Evolutionary conservation across 2,329 filamentous ascomycete genomes (phyloP).

Genomic region (Fusarium vanettenii): DNA sequence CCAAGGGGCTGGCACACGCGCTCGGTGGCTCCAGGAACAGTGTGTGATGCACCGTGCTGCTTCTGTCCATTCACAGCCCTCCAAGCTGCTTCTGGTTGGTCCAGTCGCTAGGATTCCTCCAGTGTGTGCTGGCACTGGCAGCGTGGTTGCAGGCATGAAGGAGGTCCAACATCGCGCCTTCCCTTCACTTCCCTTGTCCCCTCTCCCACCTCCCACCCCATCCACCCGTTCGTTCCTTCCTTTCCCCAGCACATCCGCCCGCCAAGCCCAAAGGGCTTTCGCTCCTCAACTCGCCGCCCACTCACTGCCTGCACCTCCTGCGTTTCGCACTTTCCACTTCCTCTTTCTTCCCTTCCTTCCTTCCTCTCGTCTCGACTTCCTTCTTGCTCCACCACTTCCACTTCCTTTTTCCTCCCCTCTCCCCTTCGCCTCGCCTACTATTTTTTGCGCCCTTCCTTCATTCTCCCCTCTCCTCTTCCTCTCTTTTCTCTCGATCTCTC

Average conservation of each 20-base stretch:
- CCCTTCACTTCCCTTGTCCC: neutral
- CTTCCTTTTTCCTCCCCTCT: conserved; percentile 45
- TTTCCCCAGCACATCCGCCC: conserved; percentile 40
- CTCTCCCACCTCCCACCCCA: neutral
- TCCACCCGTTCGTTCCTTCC: conserved; percentile 37
- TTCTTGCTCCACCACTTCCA: conserved; percentile 43
- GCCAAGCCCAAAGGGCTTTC: conserved; percentile 34
- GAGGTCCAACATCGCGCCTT: conserved; percentile 21
- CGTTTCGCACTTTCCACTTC: conserved; percentile 29
- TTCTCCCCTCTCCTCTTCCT: conserved; percentile 45
- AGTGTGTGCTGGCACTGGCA: conserved; percentile 12
- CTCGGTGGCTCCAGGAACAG: conserved; percentile 28
- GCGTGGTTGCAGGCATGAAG: neutral
- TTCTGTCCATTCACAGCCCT: conserved; percentile 31
- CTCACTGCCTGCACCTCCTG: conserved; percentile 21
- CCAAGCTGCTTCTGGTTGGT: neutral
- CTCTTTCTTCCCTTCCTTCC: conserved; percentile 45
- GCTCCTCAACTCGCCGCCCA: conserved; percentile 9
- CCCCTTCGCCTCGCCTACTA: conserved; percentile 43
- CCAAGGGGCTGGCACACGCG: conserved; percentile 31
- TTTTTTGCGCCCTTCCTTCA: conserved; percentile 45
- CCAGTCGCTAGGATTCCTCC: neutral
- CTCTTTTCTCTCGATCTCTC: conserved; percentile 44
- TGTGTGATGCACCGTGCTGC: conserved; percentile 32
- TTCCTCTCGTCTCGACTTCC: conserved; percentile 38